Conservation (phyloP, 805 yeast species). For the Huiozyma naganishii region DNA sequence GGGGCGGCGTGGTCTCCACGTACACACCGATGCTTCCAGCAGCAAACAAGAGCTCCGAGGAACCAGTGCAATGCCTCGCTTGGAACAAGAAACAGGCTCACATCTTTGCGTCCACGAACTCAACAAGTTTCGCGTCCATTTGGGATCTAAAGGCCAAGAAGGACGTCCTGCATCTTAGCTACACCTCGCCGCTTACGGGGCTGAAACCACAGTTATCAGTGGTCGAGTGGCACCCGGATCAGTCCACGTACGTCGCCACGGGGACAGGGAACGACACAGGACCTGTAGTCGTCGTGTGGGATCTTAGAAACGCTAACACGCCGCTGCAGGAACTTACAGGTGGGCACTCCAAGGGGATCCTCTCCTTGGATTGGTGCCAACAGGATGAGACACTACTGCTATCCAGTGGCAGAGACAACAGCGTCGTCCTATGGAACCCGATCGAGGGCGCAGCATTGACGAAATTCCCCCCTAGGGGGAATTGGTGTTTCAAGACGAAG, state of each 20-base stretch:
- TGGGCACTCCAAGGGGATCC: constrained; percentile 82
- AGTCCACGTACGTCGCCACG: constrained; percentile 77
- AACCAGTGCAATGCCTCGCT: constrained; percentile 68
- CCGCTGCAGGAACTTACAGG: constrained; percentile 56
- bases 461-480: constrained; percentile 82
- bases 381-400: constrained; percentile 69
- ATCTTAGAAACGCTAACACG: constrained; percentile 83
- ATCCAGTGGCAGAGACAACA: constrained; percentile 88
- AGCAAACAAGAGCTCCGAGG: constrained; percentile 65
- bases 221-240: constrained; percentile 92
- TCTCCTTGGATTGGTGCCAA: constrained; percentile 88
- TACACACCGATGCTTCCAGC: constrained; percentile 53
- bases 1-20: constrained; percentile 1
- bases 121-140: constrained; percentile 75
- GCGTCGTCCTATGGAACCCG: constrained; percentile 88
- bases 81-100: constrained; percentile 83
- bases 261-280: constrained; percentile 74
- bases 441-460: constrained; percentile 59
- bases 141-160: constrained; percentile 87
- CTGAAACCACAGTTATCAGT: constrained; percentile 60
- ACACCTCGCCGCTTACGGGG: constrained; percentile 41
- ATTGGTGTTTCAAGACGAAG: constrained; percentile 84
- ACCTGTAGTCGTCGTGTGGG: constrained; percentile 86
- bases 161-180: constrained; percentile 78
- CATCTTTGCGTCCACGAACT: constrained; percentile 83